These are phyloP conservation scores for Nitzschia sp. DNA, from an alignment of 108 stramenopile species.

Conservation along the genomic window DNA sequence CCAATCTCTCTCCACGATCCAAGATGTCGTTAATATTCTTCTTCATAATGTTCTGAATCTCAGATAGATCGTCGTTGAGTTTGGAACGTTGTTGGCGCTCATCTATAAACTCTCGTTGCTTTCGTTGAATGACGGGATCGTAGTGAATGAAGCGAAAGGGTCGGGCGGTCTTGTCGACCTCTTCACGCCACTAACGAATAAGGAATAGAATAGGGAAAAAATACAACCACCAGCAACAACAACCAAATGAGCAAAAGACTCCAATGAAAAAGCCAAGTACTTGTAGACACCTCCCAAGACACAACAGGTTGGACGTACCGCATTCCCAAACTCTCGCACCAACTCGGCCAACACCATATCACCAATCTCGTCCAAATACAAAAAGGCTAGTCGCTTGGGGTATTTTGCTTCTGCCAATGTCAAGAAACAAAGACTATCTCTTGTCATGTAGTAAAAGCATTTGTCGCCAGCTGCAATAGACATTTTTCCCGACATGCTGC, in stretches of 20 bases:
- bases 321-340: constrained; percentile 74
- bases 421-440: constrained; percentile 73
- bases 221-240: neutral
- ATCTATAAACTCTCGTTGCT: constrained; percentile 90
- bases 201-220: neutral
- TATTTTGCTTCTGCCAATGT: constrained; percentile 78
- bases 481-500: constrained; percentile 46
- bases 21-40: constrained; percentile 90
- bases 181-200: constrained; percentile 41
- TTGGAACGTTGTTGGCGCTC: constrained; percentile 74
- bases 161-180: constrained; percentile 80
- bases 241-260: constrained; percentile 1
- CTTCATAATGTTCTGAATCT: constrained; percentile 95
- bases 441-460: constrained; percentile 87
- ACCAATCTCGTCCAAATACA: constrained; percentile 93
- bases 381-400: constrained; percentile 95
- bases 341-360: constrained; percentile 81
- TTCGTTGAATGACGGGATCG: constrained; percentile 92
- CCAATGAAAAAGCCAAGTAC: neutral
- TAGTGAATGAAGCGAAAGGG: constrained; percentile 91
- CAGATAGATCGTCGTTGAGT: constrained; percentile 92
- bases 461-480: constrained; percentile 66
- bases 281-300: neutral
- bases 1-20: constrained; percentile 88
- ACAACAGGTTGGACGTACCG: constrained; percentile 38